Percentiles rank a stretch among this genome's conserved stretches.
Evolutionary conservation across 1,139 yeast genomes (phyloP).

Genomic region (Yamadazyma sp.): DNA sequence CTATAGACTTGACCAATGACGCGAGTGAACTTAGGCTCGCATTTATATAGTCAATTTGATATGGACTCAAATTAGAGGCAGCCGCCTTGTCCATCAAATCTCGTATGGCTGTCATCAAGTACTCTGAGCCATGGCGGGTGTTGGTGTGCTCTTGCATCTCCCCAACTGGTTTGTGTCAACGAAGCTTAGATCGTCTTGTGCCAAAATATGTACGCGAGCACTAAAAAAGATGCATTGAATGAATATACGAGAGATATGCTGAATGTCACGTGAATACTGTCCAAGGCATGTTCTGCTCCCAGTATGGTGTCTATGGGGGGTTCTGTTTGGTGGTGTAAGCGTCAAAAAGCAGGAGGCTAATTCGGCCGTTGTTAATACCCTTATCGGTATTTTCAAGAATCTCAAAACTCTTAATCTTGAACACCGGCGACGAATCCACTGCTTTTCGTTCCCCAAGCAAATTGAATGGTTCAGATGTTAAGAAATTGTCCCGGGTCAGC

Average conservation of each 20-base stretch:
- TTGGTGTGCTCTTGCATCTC: background rate
- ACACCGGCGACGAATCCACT: conserved; percentile 14
- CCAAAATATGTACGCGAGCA: too few species aligned
- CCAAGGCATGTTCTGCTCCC: too few species aligned
- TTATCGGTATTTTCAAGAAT: conserved; percentile 67
- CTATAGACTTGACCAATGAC: conserved; percentile 5
- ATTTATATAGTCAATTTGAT: conserved; percentile 14
- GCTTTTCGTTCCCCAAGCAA: conserved; percentile 21
- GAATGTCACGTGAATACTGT: too few species aligned
- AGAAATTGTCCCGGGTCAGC: conserved; percentile 18
- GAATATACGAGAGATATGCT: background rate
- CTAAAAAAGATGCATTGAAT: background rate
- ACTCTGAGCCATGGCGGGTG: background rate
- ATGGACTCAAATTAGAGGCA: conserved; percentile 5
- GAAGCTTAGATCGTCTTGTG: too few species aligned
- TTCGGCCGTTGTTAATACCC: conserved; percentile 62
- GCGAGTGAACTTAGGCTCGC: conserved; percentile 10
- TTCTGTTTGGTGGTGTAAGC: conserved; percentile 70
- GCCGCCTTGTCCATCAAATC: background rate
- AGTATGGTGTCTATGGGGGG: conserved; percentile 49
- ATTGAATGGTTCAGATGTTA: conserved; percentile 16
- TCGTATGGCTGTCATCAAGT: background rate
- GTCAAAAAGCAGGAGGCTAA: conserved; percentile 73
- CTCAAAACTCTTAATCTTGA: conserved; percentile 52
- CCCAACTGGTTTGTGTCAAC: too few species aligned